These are phyloP conservation scores for Lactuca saligna DNA, from an alignment of 129 eudicot species.

Conservation along the genomic window DNA sequence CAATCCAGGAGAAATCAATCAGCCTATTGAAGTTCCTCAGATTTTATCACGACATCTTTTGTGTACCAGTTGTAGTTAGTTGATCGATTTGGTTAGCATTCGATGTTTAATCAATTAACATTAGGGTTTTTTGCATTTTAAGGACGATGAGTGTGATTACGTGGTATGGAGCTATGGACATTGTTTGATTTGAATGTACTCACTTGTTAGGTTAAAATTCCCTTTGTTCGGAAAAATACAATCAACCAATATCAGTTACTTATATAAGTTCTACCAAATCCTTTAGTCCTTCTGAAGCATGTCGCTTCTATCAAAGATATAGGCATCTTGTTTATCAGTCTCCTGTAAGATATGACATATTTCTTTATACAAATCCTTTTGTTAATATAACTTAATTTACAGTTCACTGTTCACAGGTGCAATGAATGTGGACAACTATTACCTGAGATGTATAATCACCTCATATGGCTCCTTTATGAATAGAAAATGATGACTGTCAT, in stretches of 20 bases:
- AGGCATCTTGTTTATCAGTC: neutral
- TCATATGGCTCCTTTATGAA: too few relatives aligned
- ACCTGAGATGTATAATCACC: constrained; percentile 43
- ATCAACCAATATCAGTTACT: neutral
- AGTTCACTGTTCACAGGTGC: constrained; percentile 59
- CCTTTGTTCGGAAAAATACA: neutral
- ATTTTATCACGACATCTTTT: constrained; percentile 17
- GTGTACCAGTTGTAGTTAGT: neutral
- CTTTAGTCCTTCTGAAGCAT: neutral
- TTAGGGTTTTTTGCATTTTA: constrained; percentile 9
- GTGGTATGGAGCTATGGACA: constrained; percentile 5
- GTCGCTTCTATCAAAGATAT: neutral
- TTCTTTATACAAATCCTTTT: neutral
- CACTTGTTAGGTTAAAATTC: neutral
- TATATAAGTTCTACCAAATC: neutral
- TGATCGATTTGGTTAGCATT: neutral
- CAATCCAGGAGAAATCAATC: too few relatives aligned
- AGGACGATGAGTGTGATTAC: neutral
- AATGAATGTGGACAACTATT: constrained; percentile 45
- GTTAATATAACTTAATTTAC: constrained; percentile 10
- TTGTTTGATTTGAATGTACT: constrained; percentile 7
- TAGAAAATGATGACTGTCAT: too few relatives aligned
- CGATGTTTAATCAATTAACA: neutral
- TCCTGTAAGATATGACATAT: too few relatives aligned
- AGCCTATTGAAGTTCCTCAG: constrained; percentile 40